Evolutionary conservation across 805 yeast genomes (phyloP), one percentile per base, ranked within the genome.

Genomic region (Ogataea nitratoaversa): DNA sequence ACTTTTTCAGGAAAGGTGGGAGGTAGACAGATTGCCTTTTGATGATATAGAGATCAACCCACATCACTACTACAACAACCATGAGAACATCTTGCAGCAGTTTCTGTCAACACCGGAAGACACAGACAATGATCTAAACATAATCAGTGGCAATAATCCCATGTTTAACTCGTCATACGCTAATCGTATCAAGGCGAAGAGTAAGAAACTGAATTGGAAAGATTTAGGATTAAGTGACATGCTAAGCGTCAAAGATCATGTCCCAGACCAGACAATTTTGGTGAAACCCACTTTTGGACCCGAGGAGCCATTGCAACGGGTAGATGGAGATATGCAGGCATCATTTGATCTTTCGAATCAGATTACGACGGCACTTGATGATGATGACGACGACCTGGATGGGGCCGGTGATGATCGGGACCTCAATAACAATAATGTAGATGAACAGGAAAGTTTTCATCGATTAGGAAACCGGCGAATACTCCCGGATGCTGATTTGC

Each of bases 1-100:
- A n/a, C 34, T 61, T 5, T 60, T 57, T 36, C 48, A 46, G 23
- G 66, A 63, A 40, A 50, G 45, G 23, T 63, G 67, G 68, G 57
- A 56, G 8, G 33, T 44, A 5, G 64, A 60, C 30, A 48, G 41
- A 19, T 40, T 62, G 14, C 57, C 59, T 2, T 62, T 46, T 44
- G 67, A 62, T 34, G 67, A 62, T 32, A 52, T 63, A 2, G 66
- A 60, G 14, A 43, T 60, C 23, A 50, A 52, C 24, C 46, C 54
- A 14, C 40, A 40, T 11, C 37, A 39, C 5, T 46, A 42, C 19
- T 44, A 40, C 32, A 37, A 41, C 34, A 42, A 48, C 9, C 41
- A 47, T 23, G 50, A 48, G 8, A 59, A 60, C 36, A 36, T 58
- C 8, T 42, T 59, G 3, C 59, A 58, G 17, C 59, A 55, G 40